A percentile compares a stretch with the other conserved stretches of the same genome.
Conservation (phyloP, 139 green algal species). For the Tetraselmis striata region DNA sequence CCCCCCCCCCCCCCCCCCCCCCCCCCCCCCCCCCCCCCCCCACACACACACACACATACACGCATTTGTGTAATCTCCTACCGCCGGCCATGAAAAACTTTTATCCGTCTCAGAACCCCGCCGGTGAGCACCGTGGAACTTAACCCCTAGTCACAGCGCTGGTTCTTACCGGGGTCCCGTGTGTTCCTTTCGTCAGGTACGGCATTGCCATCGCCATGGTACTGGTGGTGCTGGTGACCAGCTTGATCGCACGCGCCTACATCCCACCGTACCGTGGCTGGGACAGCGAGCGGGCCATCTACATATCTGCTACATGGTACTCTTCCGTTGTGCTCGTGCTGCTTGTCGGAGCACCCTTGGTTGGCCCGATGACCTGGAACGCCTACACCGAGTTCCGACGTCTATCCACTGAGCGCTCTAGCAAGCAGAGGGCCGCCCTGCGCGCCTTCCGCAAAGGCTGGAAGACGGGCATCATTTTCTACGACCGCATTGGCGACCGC, state of each 20-base stretch:
- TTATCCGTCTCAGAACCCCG: too few species aligned
- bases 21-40: too few species aligned
- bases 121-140: too few species aligned
- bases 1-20: too few species aligned
- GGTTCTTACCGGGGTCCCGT: too few species aligned
- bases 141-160: too few species aligned
- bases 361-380: not conserved
- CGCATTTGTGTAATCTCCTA: too few species aligned
- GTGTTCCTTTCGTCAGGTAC: not conserved
- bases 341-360: not conserved
- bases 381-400: not conserved
- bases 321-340: not conserved
- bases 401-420: not conserved
- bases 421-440: not conserved
- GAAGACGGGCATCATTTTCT: not conserved
- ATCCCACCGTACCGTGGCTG: not conserved
- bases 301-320: not conserved
- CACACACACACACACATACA: too few species aligned
- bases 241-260: not conserved
- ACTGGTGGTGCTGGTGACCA: not conserved
- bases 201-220: not conserved
- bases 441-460: not conserved
- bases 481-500: not conserved
- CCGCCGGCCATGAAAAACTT: too few species aligned
- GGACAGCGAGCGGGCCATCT: not conserved